Percentiles rank a stretch among this genome's conserved stretches.
phyloP scores from a whole-genome alignment of 495 filamentous ascomycete genomes.

The Neurospora tetraspora region DNA sequence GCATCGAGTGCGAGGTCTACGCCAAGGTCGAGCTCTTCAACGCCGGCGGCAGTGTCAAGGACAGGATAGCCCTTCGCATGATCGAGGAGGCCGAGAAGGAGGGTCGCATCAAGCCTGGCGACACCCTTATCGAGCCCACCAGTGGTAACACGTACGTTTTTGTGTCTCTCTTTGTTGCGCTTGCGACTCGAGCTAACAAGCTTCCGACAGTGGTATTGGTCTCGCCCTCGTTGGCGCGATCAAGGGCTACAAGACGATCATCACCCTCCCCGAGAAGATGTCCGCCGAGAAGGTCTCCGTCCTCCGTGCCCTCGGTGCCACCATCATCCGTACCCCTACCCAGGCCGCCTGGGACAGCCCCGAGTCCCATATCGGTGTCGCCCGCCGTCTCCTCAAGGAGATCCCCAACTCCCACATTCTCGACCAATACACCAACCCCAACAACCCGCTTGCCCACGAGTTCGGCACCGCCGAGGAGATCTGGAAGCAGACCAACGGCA shows the following conservation, averaged over 20 bases:
- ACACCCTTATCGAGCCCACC: constrained; percentile 95
- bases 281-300: constrained; percentile 95
- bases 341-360: constrained; percentile 90
- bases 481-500: constrained; percentile 81
- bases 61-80: constrained; percentile 95
- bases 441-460: constrained; percentile 93
- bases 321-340: constrained; percentile 95
- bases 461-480: constrained; percentile 93
- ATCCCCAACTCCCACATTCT: constrained; percentile 94
- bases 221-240: constrained; percentile 88
- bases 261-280: constrained; percentile 99
- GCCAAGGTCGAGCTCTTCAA: constrained; percentile 96
- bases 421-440: constrained; percentile 86
- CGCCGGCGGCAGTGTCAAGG: constrained; percentile 95
- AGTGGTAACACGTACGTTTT: constrained; percentile 79
- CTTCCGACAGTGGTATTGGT: constrained; percentile 64
- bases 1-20: constrained; percentile 83
- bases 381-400: constrained; percentile 81
- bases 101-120: constrained; percentile 91
- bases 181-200: constrained; percentile 15
- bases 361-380: constrained; percentile 95
- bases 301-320: constrained; percentile 82
- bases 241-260: constrained; percentile 97
- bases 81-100: constrained; percentile 87
- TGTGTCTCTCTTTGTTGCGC: not conserved